phyloP scores from a whole-genome alignment of 2,329 filamentous ascomycete species.

The Stachybotrys chartarum region DNA sequence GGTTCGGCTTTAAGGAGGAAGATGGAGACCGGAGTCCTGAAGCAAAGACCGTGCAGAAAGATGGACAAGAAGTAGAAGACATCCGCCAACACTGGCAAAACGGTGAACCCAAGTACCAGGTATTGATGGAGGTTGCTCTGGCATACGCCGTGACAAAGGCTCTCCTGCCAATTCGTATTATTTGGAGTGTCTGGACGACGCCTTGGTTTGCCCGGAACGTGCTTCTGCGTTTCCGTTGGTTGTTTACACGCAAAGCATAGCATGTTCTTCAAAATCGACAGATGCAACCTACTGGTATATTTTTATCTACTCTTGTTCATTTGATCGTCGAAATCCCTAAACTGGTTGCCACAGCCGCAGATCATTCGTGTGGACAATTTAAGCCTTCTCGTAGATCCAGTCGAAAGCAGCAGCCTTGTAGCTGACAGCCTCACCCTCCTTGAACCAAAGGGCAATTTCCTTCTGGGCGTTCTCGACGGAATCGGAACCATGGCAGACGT shows the following conservation, averaged over 20 bases:
- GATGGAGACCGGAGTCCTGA: conserved; percentile 11
- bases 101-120: conserved; percentile 41
- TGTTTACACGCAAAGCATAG: conserved; percentile 20
- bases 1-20: conserved; percentile 58
- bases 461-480: conserved; percentile 98
- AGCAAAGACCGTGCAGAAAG: conserved; percentile 7
- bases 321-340: neutral
- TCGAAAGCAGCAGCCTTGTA: conserved; percentile 80
- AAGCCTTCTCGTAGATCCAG: conserved; percentile 95
- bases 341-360: neutral
- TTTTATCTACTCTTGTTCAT: conserved; percentile 8
- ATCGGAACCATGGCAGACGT: conserved; percentile 99
- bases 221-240: conserved; percentile 35
- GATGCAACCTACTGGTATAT: conserved; percentile 13
- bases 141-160: conserved; percentile 89
- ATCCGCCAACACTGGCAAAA: conserved; percentile 28
- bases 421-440: conserved; percentile 72
- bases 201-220: conserved; percentile 78
- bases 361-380: conserved; percentile 15
- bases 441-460: conserved; percentile 99
- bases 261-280: conserved; percentile 10
- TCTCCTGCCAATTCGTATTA: conserved; percentile 68
- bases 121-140: conserved; percentile 68
- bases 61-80: conserved; percentile 12
- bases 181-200: conserved; percentile 77